Percentiles rank a stretch among this genome's conserved stretches.
phyloP scores from a whole-genome alignment of 2,329 filamentous ascomycete genomes.

The Stachybotrys echinatus region DNA sequence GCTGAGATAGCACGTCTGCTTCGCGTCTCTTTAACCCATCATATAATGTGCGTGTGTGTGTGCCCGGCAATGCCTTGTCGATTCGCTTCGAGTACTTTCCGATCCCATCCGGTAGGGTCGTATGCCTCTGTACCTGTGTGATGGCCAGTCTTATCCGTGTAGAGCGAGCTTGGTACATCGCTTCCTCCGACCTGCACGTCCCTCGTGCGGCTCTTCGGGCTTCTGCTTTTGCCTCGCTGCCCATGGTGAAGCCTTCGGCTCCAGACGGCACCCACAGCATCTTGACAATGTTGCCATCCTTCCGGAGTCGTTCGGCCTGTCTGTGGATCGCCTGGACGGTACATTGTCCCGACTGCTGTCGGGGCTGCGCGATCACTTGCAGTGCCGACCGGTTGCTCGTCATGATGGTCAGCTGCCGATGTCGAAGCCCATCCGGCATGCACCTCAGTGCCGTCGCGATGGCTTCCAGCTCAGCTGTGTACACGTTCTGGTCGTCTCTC shows the following conservation, averaged over 20 bases:
- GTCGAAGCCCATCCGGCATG: constrained; percentile 5
- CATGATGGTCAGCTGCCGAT: no score
- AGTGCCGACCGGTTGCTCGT: constrained; percentile 8
- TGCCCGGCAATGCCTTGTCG: no score
- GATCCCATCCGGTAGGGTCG: no score
- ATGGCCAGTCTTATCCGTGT: neutral
- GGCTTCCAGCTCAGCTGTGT: constrained; percentile 9
- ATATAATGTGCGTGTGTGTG: constrained; percentile 4
- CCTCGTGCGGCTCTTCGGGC: neutral
- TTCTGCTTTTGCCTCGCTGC: constrained; percentile 1
- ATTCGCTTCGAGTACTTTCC: no score
- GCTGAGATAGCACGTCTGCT: constrained; percentile 3
- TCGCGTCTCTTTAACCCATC: constrained; percentile 2
- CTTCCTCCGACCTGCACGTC: neutral
- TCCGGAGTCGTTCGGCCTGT: constrained; percentile 5
- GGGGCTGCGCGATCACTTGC: constrained; percentile 6
- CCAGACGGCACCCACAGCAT: constrained; percentile 3
- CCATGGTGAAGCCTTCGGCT: constrained; percentile 1
- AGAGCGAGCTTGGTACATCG: constrained; percentile 2
- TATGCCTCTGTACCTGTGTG: no score
- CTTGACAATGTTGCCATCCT: constrained; percentile 1
- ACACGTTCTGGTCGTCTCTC: constrained; percentile 10
- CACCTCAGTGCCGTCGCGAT: constrained; percentile 6
- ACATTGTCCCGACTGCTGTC: constrained; percentile 8
- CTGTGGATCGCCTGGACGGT: constrained; percentile 7